Evolutionary conservation across 768 basidiomycete species (phyloP).

Genomic region (Botryobasidium botryosum): DNA sequence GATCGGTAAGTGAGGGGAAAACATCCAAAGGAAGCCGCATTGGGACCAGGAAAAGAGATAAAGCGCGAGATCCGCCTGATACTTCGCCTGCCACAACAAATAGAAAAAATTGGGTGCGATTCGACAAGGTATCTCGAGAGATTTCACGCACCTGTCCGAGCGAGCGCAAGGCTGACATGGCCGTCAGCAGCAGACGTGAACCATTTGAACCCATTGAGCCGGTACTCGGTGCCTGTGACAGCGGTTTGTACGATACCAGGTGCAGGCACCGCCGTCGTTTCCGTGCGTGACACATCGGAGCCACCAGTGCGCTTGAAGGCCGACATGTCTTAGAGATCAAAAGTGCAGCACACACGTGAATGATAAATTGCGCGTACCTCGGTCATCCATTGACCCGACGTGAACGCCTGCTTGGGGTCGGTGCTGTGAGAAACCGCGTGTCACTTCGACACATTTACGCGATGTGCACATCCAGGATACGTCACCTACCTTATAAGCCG

Average conservation of each 20-base stretch:
- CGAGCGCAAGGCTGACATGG: constrained; percentile 52
- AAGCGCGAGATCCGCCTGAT: constrained; percentile 36
- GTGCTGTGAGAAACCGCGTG: constrained; percentile 39
- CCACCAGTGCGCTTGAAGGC: constrained; percentile 14
- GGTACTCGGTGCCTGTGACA: neutral
- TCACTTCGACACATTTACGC: constrained; percentile 1
- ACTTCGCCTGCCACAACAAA: neutral
- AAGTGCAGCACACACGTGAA: no score
- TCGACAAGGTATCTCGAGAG: neutral
- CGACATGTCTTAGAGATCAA: no score
- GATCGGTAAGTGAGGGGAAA: neutral
- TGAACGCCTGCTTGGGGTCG: constrained; percentile 43
- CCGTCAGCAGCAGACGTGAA: constrained; percentile 73
- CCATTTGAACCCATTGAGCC: constrained; percentile 61
- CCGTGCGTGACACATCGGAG: constrained; percentile 14
- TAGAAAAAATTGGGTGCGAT: constrained; percentile 18
- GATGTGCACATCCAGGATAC: no score
- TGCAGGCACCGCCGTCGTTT: constrained; percentile 9
- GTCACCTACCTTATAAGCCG: constrained; percentile 38
- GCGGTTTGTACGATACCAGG: no score
- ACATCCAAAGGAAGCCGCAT: constrained; percentile 19
- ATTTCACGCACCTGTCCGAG: constrained; percentile 37
- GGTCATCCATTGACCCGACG: constrained; percentile 76
- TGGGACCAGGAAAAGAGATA: constrained; percentile 62
- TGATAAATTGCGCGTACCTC: no score